Base-by-base conservation (phyloP, 306 rosid species). In the Vigna radiata region DNA sequence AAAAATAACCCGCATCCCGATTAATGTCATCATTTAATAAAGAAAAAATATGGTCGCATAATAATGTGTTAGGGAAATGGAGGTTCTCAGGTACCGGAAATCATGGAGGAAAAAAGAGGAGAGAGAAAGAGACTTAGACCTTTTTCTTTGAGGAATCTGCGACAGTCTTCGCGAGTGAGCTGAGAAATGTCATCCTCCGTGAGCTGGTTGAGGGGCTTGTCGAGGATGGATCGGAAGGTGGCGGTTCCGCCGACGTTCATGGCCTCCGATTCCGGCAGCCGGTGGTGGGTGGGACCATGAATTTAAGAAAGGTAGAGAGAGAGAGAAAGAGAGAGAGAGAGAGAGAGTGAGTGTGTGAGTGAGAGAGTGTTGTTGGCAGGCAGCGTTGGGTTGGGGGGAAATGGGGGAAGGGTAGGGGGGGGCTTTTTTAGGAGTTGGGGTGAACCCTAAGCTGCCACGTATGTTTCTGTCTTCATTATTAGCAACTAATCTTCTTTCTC, bases 161-260 rank as follows among this genome's bases (percentile, higher is more conserved):
- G 98, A 82, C 98, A 96, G 80, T 92, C 98, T 74, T 96, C 99
- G 29, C 99, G 98, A 37, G 99, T 96, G 91, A 96, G 94, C 86
- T 96, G 97, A 13, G 98, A 92, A 89, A 96, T 93, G 94, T 96
- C 99, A 84, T 96, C 98, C 79, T 96, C 99, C 23, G 98, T 96
- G 72, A 96, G 89, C 80, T 91, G 97, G 78, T 75, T 84, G 23
- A 96, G 94, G 58, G 99, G 99, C 78, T 89, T 96, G 83, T 91
- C 97, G 17, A 96, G 96, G 52, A 96, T 92, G 55, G 96, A 88
- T 77, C 90, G 93, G 77, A 86, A 88, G 78, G 90, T 72, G 81
- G 91, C 83, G 79, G 94, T 61, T 41, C 11, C 79, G 50, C 84
- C 89, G 82, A 82, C 88, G 86, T 89, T 89, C 98, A 96, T 94